Base-by-base conservation (phyloP, 139 green algal species). In the Deuterostichococcus epilithicus region DNA sequence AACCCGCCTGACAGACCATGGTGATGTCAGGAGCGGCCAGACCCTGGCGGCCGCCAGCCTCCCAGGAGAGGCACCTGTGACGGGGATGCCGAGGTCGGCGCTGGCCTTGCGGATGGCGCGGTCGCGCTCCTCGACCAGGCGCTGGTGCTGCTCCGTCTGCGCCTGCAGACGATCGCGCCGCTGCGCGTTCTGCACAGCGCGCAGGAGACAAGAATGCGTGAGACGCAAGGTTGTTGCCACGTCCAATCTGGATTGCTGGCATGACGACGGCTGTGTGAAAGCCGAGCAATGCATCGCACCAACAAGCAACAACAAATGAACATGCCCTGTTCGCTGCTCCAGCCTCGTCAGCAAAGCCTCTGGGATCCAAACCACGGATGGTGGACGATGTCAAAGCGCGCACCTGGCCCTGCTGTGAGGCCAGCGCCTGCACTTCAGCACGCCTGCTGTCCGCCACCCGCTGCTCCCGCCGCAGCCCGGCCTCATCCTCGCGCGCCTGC, bases 51-150 rank as follows among this genome's bases (percentile, higher is more conserved):
- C 42, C 8, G 13, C 13, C 42, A 63, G 52, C 28, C 10, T 20
- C 18, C 26, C 52, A 23, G 52, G 8, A 13, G 13, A 13, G 8
- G 13, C 52, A 63, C 52, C 52, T 63, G 66, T 4, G 25, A 36
- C 68, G 3, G 45, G 70, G 70, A 84, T 66, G 75, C 75, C 75
- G 32, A 30, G 68, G 32, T 75, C 52, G 26, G 42, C 65, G 22
- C 78, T 82, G 0, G 80, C 68, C 5, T 75, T 76, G 0, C 76
- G 58, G 38, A 95, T 69, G 75, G 86, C 87, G 0, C 72, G 42
- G 65, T 95, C 85, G 10, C 86, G 77, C 8, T 93, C 90, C 15
- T 45, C 36, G 23, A 86, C 0, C 58, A 86, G 83, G 45, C 74
- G 67, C 0, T 45, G 68, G 65, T 95, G 80, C 15, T 84, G 80